Evolutionary conservation across 129 eudicot species (phyloP).

Genomic region (Artemisia argyi): DNA sequence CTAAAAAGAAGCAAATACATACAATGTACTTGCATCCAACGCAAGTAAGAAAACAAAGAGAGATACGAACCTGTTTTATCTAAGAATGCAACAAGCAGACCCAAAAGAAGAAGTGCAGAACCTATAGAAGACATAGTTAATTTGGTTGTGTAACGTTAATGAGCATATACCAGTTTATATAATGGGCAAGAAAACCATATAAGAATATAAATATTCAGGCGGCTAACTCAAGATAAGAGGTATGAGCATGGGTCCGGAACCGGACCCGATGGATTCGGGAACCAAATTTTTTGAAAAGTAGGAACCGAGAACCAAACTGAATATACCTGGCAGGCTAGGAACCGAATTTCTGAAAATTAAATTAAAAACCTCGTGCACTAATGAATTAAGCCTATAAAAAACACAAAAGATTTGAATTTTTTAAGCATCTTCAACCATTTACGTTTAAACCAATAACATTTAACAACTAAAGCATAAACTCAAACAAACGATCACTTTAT

Average conservation of each 20-base stretch:
- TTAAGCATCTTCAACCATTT: too few relatives aligned
- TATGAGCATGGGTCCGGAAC: too few relatives aligned
- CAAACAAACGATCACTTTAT: too few relatives aligned
- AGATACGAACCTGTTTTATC: conserved; percentile 22
- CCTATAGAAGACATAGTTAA: conserved; percentile 30
- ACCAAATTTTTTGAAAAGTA: neutral
- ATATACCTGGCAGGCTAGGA: too few relatives aligned
- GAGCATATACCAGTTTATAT: conserved; percentile 20
- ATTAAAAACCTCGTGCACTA: too few relatives aligned
- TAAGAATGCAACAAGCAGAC: conserved; percentile 23
- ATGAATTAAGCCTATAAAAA: too few relatives aligned
- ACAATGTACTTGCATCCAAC: neutral
- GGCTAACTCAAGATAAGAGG: neutral
- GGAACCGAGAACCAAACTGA: conserved; percentile 6
- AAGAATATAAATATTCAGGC: neutral
- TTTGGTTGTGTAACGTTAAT: conserved; percentile 18
- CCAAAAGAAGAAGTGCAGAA: conserved; percentile 21
- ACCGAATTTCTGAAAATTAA: too few relatives aligned
- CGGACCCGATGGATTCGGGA: too few relatives aligned
- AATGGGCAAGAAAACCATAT: neutral
- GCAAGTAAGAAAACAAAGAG: neutral
- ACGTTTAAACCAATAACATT: too few relatives aligned
- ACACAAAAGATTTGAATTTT: too few relatives aligned
- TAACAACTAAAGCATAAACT: too few relatives aligned
- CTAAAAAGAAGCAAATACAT: neutral